Base-by-base conservation (phyloP, 2,329 filamentous ascomycete genomes). In the Alternaria tenuissima region DNA sequence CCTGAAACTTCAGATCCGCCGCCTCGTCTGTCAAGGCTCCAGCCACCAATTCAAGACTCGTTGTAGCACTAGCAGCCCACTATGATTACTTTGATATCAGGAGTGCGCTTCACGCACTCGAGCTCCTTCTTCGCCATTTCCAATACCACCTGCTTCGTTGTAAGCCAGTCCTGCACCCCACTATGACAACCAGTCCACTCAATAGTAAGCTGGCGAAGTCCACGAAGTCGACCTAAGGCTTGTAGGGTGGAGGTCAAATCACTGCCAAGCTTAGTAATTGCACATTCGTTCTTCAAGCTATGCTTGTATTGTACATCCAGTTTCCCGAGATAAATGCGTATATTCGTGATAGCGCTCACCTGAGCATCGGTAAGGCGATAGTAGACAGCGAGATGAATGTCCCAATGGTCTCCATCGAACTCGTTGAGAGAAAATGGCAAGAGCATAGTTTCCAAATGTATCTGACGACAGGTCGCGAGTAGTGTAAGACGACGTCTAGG, bases 311-410 rank as follows among this genome's bases (percentile, higher is more conserved):
- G n/a, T 51, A 56, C 11, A 34, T 49, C 38, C 48, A 14, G 24
- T 51, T 34, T 20, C 30, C 46, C 36, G 22, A 56, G 42, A 30
- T 56, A 51, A 26, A 56, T 34, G 18, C 46, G 38, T 14, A 51
- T 24, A 6, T 43, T 56, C 5, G 46, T 43, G 8, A 56, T 56
- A n/a, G 54, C 54, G 46, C 54, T 36, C 20, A 56, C 54, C 28
- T 56, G 54, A 16, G 46, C 36, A 16, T 56, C 46, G 5, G 38
- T 51, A 12, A 56, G 20, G 20, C 46, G 54, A 7, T 56, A 56
- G 38, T 56, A 56, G 16, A 56, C 46, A 20, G 54, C 54, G 16
- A 56, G 54, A 18, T 56, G 54, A 18, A 56, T 42, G n/a, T 43
- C 46, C 54, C 54, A 56, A 22, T 56, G 46, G 8, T 51, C 24